Conservation (phyloP, 768 basidiomycete species). For the Lyophyllum shimeji region DNA sequence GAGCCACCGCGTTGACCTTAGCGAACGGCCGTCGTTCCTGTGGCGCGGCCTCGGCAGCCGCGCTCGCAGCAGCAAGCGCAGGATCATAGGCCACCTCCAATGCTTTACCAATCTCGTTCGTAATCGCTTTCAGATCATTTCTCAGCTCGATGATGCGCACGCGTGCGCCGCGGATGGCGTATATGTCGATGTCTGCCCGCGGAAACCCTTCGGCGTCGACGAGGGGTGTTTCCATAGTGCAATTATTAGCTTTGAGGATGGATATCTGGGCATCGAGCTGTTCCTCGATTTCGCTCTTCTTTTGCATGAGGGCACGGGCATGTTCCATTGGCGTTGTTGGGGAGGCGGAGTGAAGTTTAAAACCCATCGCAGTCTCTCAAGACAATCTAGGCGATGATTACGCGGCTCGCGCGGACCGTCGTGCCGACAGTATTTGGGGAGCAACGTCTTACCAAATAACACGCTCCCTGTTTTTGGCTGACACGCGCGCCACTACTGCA, state of each 20-base stretch:
- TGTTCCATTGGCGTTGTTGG: conserved; percentile 48
- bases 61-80: conserved; percentile 20
- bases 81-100: conserved; percentile 71
- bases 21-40: conserved; percentile 58
- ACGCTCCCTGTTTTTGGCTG: background rate
- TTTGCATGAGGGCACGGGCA: conserved; percentile 63
- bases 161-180: conserved; percentile 72
- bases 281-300: conserved; percentile 71
- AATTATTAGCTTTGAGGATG: conserved; percentile 62
- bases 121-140: conserved; percentile 72
- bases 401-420: no score
- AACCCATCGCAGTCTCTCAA: conserved; percentile 35
- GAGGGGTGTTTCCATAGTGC: conserved; percentile 70
- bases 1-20: conserved; percentile 77
- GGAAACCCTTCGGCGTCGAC: conserved; percentile 91
- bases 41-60: conserved; percentile 19
- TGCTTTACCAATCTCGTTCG: conserved; percentile 64
- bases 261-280: conserved; percentile 63
- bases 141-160: conserved; percentile 76
- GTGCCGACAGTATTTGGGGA: conserved; percentile 1
- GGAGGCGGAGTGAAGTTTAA: conserved; percentile 36
- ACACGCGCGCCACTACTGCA: no score
- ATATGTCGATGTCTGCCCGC: conserved; percentile 82
- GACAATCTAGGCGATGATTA: background rate
- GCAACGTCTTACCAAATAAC: conserved; percentile 8